Conservation (phyloP, 192 early-diverging fungal genomes). For the Gaertneriomyces sp. region DNA sequence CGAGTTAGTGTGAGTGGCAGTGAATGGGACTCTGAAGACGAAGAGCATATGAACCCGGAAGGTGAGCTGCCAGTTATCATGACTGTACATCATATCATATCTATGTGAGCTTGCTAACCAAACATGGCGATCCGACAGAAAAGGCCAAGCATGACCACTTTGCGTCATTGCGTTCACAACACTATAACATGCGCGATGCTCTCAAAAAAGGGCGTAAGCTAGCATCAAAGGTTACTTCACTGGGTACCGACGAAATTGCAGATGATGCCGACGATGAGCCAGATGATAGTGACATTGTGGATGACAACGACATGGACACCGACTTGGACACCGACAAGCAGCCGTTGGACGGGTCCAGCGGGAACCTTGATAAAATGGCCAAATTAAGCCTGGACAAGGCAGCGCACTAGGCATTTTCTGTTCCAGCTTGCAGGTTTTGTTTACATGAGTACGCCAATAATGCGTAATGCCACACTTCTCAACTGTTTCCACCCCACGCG, state of each 20-base stretch:
- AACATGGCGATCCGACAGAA: conserved; percentile 2
- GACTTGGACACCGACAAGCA: too few relatives aligned
- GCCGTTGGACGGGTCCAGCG: too few relatives aligned
- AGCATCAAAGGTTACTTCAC: background rate
- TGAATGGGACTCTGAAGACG: conserved; percentile 53
- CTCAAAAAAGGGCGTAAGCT: conserved; percentile 35
- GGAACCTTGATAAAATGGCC: too few relatives aligned
- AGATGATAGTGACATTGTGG: conserved; percentile 38
- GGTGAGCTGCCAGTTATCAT: conserved; percentile 7
- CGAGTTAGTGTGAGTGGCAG: too few relatives aligned
- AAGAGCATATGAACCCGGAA: conserved; percentile 57
- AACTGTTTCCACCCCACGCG: too few relatives aligned
- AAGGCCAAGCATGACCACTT: conserved; percentile 59
- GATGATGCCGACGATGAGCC: conserved; percentile 48
- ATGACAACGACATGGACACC: conserved; percentile 5
- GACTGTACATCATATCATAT: background rate
- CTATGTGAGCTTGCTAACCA: background rate
- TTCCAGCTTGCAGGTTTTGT: too few relatives aligned
- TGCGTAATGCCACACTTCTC: too few relatives aligned
- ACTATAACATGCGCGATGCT: conserved; percentile 87
- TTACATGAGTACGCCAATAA: too few relatives aligned
- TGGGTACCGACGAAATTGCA: conserved; percentile 35
- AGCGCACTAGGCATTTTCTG: too few relatives aligned
- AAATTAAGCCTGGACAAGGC: too few relatives aligned
- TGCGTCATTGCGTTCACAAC: conserved; percentile 68